phyloP scores from a whole-genome alignment of 208 protist species.

The Strigomonas oncopelti region DNA sequence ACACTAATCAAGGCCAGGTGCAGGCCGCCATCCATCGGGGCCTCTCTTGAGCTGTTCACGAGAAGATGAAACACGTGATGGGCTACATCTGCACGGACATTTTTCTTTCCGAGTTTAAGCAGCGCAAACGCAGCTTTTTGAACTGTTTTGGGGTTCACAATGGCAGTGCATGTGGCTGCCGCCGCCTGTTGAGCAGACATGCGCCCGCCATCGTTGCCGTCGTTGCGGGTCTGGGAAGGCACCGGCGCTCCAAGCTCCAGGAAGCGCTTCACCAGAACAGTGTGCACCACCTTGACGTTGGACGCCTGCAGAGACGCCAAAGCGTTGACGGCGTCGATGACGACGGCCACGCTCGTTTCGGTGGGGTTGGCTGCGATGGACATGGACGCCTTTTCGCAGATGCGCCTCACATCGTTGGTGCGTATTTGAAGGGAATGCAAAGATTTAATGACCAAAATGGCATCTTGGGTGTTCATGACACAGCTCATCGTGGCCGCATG shows the following conservation, averaged over 20 bases:
- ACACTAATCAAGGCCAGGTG: conserved; percentile 49
- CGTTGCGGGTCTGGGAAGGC: too few relatives aligned
- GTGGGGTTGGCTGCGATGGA: conserved; percentile 37
- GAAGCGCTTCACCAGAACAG: conserved; percentile 39
- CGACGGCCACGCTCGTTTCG: conserved; percentile 23
- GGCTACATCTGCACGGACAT: background rate
- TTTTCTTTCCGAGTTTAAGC: conserved; percentile 38
- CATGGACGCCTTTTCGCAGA: conserved; percentile 65
- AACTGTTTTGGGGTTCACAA: conserved; percentile 20
- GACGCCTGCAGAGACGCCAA: conserved; percentile 44
- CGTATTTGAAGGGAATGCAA: conserved; percentile 39
- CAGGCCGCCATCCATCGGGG: conserved; percentile 26
- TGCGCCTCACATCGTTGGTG: conserved; percentile 25
- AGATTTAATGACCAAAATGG: conserved; percentile 44
- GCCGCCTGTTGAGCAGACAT: too few relatives aligned
- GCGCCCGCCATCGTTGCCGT: too few relatives aligned
- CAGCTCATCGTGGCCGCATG: conserved; percentile 33
- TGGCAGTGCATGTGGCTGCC: too few relatives aligned
- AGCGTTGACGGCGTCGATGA: conserved; percentile 44
- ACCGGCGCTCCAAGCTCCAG: conserved; percentile 33
- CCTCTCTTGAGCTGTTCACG: background rate
- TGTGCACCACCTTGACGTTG: conserved; percentile 36
- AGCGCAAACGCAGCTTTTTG: conserved; percentile 62
- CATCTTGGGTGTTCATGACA: conserved; percentile 59
- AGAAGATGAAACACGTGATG: conserved; percentile 2